phyloP scores from a whole-genome alignment of 2,329 filamentous ascomycete species.

The Plenodomus tracheiphilus region DNA sequence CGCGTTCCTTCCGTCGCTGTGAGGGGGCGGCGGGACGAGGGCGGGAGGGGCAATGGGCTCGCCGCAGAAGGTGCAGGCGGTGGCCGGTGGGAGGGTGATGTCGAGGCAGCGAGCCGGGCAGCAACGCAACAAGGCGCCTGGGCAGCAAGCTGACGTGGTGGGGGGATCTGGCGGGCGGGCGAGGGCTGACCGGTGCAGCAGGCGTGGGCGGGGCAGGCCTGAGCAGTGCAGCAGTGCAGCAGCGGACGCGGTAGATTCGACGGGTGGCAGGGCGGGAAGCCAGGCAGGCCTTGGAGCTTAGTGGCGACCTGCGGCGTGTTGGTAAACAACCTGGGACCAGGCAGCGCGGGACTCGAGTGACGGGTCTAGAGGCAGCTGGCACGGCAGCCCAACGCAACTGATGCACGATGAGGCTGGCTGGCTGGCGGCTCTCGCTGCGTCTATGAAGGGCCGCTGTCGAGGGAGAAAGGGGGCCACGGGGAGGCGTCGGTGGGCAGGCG shows the following conservation, averaged over 20 bases:
- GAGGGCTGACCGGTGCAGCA: conserved; percentile 12
- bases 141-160: neutral
- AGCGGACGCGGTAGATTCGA: neutral
- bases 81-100: conserved; percentile 16
- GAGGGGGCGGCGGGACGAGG: conserved; percentile 31
- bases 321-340: too few species aligned
- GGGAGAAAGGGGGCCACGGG: conserved; percentile 12
- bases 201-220: too few species aligned
- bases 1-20: conserved; percentile 28
- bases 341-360: too few species aligned
- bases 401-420: conserved; percentile 4
- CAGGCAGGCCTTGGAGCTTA: too few species aligned
- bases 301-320: conserved; percentile 1
- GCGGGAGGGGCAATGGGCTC: conserved; percentile 14
- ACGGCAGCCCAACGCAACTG: neutral
- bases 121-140: neutral
- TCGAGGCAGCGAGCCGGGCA: conserved; percentile 6
- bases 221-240: too few species aligned
- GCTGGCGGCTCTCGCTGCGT: neutral
- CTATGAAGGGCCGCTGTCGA: neutral
- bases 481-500: neutral
- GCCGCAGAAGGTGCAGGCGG: too few species aligned
- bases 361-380: too few species aligned
- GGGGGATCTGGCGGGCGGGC: neutral
- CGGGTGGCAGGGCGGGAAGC: neutral